Conservation (phyloP, 139 green algal species). For the Coelastrella sp. region DNA sequence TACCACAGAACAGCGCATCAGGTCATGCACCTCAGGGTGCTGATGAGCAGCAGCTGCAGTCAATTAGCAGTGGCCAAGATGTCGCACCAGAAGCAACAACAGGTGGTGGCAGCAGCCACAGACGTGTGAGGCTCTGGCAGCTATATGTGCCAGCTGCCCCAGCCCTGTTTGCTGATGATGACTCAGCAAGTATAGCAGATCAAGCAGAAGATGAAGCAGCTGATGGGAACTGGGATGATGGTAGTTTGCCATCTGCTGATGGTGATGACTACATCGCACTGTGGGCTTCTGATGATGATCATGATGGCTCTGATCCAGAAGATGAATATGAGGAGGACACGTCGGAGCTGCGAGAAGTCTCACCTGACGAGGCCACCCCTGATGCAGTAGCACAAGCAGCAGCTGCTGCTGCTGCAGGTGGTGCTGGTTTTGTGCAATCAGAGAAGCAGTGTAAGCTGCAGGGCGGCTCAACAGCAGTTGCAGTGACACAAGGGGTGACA, state of each 20-base stretch:
- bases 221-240: not conserved
- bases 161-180: constrained; percentile 6
- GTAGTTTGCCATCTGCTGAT: not conserved
- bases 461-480: no score
- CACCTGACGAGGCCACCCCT: no score
- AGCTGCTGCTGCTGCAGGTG: no score
- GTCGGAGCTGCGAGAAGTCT: not conserved
- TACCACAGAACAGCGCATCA: not conserved
- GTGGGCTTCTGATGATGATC: not conserved
- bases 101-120: not conserved
- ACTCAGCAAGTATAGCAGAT: not conserved
- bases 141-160: constrained; percentile 29
- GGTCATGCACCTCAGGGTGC: not conserved
- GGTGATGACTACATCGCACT: not conserved
- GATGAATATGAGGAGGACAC: constrained; percentile 5
- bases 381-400: no score
- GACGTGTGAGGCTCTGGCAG: not conserved
- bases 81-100: not conserved
- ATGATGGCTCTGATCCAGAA: not conserved
- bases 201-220: not conserved
- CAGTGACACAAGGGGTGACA: not conserved
- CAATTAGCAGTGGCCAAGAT: no score
- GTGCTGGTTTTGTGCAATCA: no score
- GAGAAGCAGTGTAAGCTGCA: no score
- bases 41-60: not conserved